phyloP scores from a whole-genome alignment of 768 basidiomycete genomes.

The Leccinum ochraceum region DNA sequence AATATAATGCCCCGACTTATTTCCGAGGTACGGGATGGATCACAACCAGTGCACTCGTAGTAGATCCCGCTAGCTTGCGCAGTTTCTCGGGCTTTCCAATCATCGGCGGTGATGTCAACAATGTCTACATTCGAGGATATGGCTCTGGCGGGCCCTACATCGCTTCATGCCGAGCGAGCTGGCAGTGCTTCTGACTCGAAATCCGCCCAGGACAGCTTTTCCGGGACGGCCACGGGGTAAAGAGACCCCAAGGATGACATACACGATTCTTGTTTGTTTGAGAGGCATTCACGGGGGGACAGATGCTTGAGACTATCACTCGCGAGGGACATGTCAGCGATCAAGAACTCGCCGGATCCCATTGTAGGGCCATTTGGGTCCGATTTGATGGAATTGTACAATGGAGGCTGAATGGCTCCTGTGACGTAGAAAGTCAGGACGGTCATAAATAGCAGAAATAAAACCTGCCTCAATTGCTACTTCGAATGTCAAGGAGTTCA shows the following conservation, averaged over 20 bases:
- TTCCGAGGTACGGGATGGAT: not conserved
- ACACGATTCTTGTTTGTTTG: slow-evolving; percentile 14
- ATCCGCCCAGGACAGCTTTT: slow-evolving; percentile 22
- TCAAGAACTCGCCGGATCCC: slow-evolving; percentile 31
- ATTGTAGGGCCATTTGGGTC: slow-evolving; percentile 27
- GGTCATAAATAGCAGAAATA: slow-evolving; percentile 32
- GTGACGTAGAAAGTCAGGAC: slow-evolving; percentile 32
- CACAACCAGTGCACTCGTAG: not conserved
- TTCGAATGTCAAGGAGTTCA: slow-evolving; percentile 31
- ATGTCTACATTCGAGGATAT: not conserved
- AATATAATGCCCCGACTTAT: not conserved
- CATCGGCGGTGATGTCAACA: not conserved
- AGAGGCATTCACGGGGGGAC: slow-evolving; percentile 24
- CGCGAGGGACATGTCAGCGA: slow-evolving; percentile 18
- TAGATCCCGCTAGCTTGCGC: not conserved
- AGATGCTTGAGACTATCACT: slow-evolving; percentile 15
- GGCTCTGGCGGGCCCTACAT: not conserved
- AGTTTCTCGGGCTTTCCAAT: not conserved
- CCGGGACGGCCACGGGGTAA: slow-evolving; percentile 21
- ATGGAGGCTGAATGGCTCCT: slow-evolving; percentile 32
- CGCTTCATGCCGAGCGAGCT: not conserved
- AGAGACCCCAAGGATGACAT: slow-evolving; percentile 15
- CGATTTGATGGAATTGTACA: slow-evolving; percentile 33
- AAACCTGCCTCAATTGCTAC: slow-evolving; percentile 27
- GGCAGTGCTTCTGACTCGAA: slow-evolving; percentile 19